Base-by-base conservation (phyloP, 2,329 filamentous ascomycete species). In the Monosporascus sp. region DNA sequence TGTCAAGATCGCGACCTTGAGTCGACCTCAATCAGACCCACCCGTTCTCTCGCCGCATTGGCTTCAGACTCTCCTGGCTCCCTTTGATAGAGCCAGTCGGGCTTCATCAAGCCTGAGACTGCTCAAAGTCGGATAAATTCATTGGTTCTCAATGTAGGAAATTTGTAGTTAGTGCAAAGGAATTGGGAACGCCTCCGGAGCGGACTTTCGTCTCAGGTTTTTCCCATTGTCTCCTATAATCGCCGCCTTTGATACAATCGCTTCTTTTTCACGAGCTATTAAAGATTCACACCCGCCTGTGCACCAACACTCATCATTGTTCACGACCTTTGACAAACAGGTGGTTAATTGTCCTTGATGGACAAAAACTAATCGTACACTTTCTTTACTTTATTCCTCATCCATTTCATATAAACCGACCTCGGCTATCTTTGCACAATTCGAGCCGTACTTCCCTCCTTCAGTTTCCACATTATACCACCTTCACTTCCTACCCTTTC, bases 341-440 rank as follows among this genome's bases (percentile, higher is more conserved):
- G 52, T 45, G 54, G 27, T 52, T 47, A 47, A 56, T 62, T 60
- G 62, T 65, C 62, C 61, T 65, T 58, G 62, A 65, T 36, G 60
- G 63, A 56, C 57, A 46, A 46, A 46, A 25, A 11, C 6, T 56
- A 57, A 51, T 61, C 56, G 55, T 55, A 25, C 53, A 58, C 59
- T 57, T 52, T 58, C 53, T 54, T 58, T 44, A 47, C 47, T 48
- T 50, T 55, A 48, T 51, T 56, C 55, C 60, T 56, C 51, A 36
- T 50, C 54, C 36, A 39, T 37, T 50, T 53, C 42, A 60, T 58
- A 63, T 66, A 64, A 62, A 60, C 55, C 44, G 47, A 37, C 38
- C 18, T 53, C 47, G 53, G 56, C 31, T n/a, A 49, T 50, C 55
- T 53, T 49, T 51, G 49, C 45, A 39, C 36, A 51, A 53, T 18